Base-by-base conservation (phyloP, 495 filamentous ascomycete genomes). In the Penicillium ochrochloron region DNA sequence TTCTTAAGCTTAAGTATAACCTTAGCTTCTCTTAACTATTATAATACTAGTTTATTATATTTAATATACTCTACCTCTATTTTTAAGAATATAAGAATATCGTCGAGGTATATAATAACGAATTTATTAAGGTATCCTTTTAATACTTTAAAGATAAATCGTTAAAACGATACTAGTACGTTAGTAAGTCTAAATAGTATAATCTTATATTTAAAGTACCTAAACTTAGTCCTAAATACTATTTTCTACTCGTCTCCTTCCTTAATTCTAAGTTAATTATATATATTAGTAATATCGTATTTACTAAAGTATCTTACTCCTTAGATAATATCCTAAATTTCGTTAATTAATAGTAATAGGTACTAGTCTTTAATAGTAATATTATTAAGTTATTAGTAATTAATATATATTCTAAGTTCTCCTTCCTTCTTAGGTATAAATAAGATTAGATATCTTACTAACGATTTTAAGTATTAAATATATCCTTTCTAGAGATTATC, bases 351-450 rank as follows among this genome's bases (percentile, higher is more conserved):
- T 7, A 19, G 60, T 68, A 75, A 54, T 44, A 48, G 64, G 42
- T 76, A 64, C 59, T 39, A n/a, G 48, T 76, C 61, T 21, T 75
- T 73, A 27, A 68, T 63, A 21, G 64, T 76, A 27, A 67, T 66
- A n/a, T 50, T 33, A 52, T 76, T 76, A 35, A 75, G 50, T 60
- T 58, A 35, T 66, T 56, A 19, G 46, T 73, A 76, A 31, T 76
- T 53, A 19, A 74, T 60, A 53, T 63, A 72, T 56, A 74, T 50
- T 59, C 46, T 27, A 60, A 72, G 31, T 29, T 33, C 65, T 51
- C 51, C 59, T 66, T 66, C 61, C 41, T 74, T 74, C 57, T 77
- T 77, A 31, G 33, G 61, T 54, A 75, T 44, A 62, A 75, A 75
- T 21, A 74, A 23, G n/a, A 64, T 55, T 56, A 48, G 55, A 23